Base-by-base conservation (phyloP, 106 monocot species). In the Ottelia alismoides region DNA sequence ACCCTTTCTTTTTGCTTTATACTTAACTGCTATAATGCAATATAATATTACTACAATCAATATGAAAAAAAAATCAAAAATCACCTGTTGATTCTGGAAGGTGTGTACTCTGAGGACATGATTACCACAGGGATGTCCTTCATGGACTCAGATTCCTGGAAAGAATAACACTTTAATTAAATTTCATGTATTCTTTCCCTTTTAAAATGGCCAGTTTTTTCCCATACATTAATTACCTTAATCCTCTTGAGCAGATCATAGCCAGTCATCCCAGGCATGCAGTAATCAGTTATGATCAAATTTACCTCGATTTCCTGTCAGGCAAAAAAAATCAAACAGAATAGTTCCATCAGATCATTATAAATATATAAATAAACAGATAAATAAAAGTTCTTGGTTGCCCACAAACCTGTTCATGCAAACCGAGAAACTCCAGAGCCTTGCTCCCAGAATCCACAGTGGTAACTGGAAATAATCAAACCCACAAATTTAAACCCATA, bases 91-190 rank as follows among this genome's bases (percentile, higher is more conserved):
- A 89, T 89, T 49, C 88, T 66, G 48, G 88, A 74, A 66, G 89
- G 89, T n/a, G 77, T 79, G 64, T 80, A 84, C 63, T 90, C 89
- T 55, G 89, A 90, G 28, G 89, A 90, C 89, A 90, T 84, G 74
- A 90, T 84, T 48, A 90, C 89, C 18, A 90, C 89, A 45, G 89
- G 89, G 43, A 90, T 90, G 46, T 90, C 72, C 56, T 70, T 80
- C 35, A 84, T 28, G 60, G 62, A 69, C 21, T 80, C 69, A 7
- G 89, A 81, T 45, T 81, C 89, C 84, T 88, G 62, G n/a, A 52
- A 49, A 28, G 49, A 70, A 45, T 47, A 45, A 35, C 20, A 20
- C 19, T 18, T 24, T 48, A 19, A 19, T 20, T 35, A 57, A 64
- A 51, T 3, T 24, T 50, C 2, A 18, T 18, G 6, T 45, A 45